Evolutionary conservation across 176 grass and related monocot species (phyloP).

Genomic region (bread wheat (Triticum aestivum)): IWGSC_CS_RefSeq_v2.1 NC_057795.1:464614137-464614636

Average conservation of each 20-base stretch:
- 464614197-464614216: slow-evolving; percentile 42
- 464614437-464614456: not conserved
- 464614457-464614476: slow-evolving; percentile 44
- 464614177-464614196: slow-evolving; percentile 38
- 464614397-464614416: not conserved
- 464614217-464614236: slow-evolving; percentile 31
- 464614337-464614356: slow-evolving; percentile 47
- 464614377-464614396: not conserved
- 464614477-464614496: slow-evolving; percentile 42
- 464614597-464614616: slow-evolving; percentile 37
- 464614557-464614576: slow-evolving; percentile 14
- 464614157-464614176: not conserved
- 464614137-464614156: not conserved
- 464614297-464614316: slow-evolving; percentile 47
- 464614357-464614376: slow-evolving; percentile 39
- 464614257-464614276: slow-evolving; percentile 12
- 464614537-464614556: not conserved
- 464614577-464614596: slow-evolving; percentile 24
- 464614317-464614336: slow-evolving; percentile 33
- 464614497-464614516: not conserved
- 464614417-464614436: too few relatives aligned
- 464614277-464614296: slow-evolving; percentile 41
- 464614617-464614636: slow-evolving; percentile 8
- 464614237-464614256: slow-evolving; percentile 23
- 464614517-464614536: not conserved